These are phyloP conservation scores for Somion occarium DNA, from an alignment of 1,284 basidiomycete genomes.

Conservation along the genomic window DNA sequence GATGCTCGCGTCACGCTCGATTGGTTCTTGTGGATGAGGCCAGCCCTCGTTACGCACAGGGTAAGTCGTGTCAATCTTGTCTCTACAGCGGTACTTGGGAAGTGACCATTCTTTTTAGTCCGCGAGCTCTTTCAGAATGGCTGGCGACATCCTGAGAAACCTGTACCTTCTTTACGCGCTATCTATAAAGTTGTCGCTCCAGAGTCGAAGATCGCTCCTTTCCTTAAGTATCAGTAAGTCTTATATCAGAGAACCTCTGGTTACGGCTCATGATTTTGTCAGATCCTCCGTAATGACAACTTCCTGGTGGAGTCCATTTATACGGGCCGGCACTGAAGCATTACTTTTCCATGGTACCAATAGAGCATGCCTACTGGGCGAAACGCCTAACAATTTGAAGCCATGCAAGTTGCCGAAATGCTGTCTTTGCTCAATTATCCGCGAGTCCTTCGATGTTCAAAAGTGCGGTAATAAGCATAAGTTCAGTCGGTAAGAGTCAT, in stretches of 20 bases:
- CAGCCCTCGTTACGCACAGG: slow-evolving; percentile 7
- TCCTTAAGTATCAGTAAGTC: slow-evolving; percentile 43
- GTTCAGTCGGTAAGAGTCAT: slow-evolving; percentile 42
- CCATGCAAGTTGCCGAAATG: slow-evolving; percentile 46
- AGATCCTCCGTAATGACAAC: slow-evolving; percentile 4
- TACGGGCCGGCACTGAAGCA: slow-evolving; percentile 39
- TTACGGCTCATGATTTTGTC: background rate
- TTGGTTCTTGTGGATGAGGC: slow-evolving; percentile 5
- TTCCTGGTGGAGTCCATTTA: slow-evolving; percentile 16
- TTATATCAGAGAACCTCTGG: background rate
- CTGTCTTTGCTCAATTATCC: slow-evolving; percentile 47
- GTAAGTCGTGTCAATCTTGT: slow-evolving; percentile 4
- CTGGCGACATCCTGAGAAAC: slow-evolving; percentile 54
- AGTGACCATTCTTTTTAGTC: slow-evolving; percentile 30
- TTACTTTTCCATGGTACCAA: slow-evolving; percentile 60
- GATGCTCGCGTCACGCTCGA: slow-evolving; percentile 8
- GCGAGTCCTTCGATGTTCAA: slow-evolving; percentile 48
- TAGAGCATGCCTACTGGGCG: slow-evolving; percentile 48
- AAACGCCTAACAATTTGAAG: slow-evolving; percentile 35
- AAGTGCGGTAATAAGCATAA: slow-evolving; percentile 53
- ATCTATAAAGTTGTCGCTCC: slow-evolving; percentile 50
- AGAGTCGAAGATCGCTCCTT: slow-evolving; percentile 39
- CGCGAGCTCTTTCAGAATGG: slow-evolving; percentile 45
- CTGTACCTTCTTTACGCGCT: slow-evolving; percentile 41
- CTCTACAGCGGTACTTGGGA: background rate